These are phyloP conservation scores for Phycomyces nitens DNA, from an alignment of 192 early-diverging fungal species.

Conservation along the genomic window DNA sequence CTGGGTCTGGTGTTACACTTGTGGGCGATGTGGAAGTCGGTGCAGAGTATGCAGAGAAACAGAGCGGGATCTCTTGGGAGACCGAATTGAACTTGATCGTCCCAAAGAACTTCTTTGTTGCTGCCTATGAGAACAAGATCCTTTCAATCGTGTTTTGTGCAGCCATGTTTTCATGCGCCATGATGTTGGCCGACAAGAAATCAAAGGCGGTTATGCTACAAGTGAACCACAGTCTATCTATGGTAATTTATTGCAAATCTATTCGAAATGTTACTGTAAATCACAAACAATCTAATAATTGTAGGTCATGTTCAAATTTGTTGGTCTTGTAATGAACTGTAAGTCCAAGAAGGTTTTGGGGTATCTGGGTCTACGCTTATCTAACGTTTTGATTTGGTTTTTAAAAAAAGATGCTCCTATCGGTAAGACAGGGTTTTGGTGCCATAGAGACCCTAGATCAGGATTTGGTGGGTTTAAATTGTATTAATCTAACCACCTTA, in stretches of 20 bases:
- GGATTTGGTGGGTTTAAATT: too few relatives aligned
- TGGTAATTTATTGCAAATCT: neutral
- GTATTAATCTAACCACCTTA: neutral
- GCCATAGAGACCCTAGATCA: too few relatives aligned
- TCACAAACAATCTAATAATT: too few relatives aligned
- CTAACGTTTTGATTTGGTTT: neutral
- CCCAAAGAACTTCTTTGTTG: slow-evolving; percentile 56
- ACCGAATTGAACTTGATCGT: slow-evolving; percentile 55
- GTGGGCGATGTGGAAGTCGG: slow-evolving; percentile 2
- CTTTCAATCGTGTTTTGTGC: slow-evolving; percentile 64
- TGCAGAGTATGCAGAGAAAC: slow-evolving; percentile 17
- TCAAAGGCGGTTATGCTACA: slow-evolving; percentile 48
- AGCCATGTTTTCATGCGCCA: slow-evolving; percentile 59
- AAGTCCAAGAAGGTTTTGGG: too few relatives aligned
- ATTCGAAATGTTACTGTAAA: too few relatives aligned
- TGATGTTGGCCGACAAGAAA: slow-evolving; percentile 41
- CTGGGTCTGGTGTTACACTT: slow-evolving; percentile 52
- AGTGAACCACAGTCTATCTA: slow-evolving; percentile 52
- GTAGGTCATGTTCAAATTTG: slow-evolving; percentile 63
- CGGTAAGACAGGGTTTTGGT: slow-evolving; percentile 23
- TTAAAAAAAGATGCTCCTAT: slow-evolving; percentile 48
- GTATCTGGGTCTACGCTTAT: neutral
- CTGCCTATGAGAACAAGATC: slow-evolving; percentile 30
- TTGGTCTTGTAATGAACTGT: slow-evolving; percentile 55
- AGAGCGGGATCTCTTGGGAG: slow-evolving; percentile 46